Conservation (phyloP, 306 rosid species). For the Citrullus mucosospermus region DNA sequence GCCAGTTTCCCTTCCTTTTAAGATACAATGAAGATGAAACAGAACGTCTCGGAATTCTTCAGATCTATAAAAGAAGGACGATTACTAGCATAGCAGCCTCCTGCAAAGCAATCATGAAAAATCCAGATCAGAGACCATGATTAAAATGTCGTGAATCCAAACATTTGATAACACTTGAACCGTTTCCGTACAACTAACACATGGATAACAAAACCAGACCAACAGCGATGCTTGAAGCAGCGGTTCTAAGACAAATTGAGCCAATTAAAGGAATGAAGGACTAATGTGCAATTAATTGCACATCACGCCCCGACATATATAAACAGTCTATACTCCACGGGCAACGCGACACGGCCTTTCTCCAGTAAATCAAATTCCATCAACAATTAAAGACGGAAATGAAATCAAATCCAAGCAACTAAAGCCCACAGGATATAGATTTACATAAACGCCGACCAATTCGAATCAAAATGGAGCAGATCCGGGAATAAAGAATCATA, state of each 20-base stretch:
- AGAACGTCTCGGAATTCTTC: constrained; percentile 29
- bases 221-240: neutral
- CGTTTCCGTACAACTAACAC: neutral
- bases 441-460: constrained; percentile 9
- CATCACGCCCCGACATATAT: neutral
- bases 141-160: neutral
- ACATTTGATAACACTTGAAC: neutral
- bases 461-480: constrained; percentile 19
- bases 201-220: neutral
- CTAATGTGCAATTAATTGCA: neutral
- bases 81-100: constrained; percentile 33
- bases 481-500: constrained; percentile 22
- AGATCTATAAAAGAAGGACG: constrained; percentile 45
- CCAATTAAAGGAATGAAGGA: neutral
- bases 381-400: neutral
- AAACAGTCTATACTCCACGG: neutral
- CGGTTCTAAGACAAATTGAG: neutral
- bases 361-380: neutral
- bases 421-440: neutral
- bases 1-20: constrained; percentile 58
- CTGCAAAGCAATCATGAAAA: constrained; percentile 20
- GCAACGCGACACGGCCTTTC: neutral
- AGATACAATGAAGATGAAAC: constrained; percentile 17
- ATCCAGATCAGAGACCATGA: constrained; percentile 18
- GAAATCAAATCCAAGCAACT: constrained; percentile 12